Conservation (phyloP, 768 basidiomycete genomes). For the Collybia nuda region DNA sequence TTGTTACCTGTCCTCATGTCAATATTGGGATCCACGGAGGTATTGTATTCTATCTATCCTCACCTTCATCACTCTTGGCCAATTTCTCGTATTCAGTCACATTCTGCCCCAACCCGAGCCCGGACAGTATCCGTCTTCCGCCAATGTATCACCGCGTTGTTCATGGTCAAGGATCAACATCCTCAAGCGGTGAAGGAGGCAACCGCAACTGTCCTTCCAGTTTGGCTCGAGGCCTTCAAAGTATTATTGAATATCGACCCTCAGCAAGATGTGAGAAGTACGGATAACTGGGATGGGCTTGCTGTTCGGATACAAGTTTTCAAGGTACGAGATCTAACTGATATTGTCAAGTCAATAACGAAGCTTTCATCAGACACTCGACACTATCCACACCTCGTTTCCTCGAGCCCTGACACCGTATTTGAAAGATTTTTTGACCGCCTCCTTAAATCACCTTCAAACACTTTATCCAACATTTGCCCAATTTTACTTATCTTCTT, state of each 20-base stretch:
- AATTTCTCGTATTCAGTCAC: slow-evolving; percentile 38
- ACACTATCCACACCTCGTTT: slow-evolving; percentile 79
- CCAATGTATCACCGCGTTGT: slow-evolving; percentile 85
- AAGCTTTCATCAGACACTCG: slow-evolving; percentile 58
- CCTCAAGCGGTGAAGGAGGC: slow-evolving; percentile 86
- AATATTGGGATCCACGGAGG: slow-evolving; percentile 78
- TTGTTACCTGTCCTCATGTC: slow-evolving; percentile 82
- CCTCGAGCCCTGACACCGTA: slow-evolving; percentile 67
- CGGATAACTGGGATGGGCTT: slow-evolving; percentile 78
- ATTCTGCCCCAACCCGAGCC: slow-evolving; percentile 80
- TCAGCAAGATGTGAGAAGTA: slow-evolving; percentile 54
- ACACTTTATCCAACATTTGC: slow-evolving; percentile 59
- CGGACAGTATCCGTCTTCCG: slow-evolving; percentile 86
- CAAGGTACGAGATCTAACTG: slow-evolving; percentile 49
- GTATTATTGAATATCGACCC: slow-evolving; percentile 69
- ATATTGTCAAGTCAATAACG: no score
- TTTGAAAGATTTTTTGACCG: slow-evolving; percentile 57
- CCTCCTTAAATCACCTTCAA: slow-evolving; percentile 60
- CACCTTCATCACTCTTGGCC: neutral
- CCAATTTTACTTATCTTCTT: slow-evolving; percentile 58
- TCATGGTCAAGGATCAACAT: slow-evolving; percentile 94
- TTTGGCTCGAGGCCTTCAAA: slow-evolving; percentile 92
- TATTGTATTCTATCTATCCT: slow-evolving; percentile 25
- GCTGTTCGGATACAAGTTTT: slow-evolving; percentile 82
- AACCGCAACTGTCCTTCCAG: slow-evolving; percentile 73